A percentile compares a stretch with the other conserved stretches of the same genome.
Evolutionary conservation across 129 eudicot species (phyloP).

Genomic region (Saussurea involucrata): DNA sequence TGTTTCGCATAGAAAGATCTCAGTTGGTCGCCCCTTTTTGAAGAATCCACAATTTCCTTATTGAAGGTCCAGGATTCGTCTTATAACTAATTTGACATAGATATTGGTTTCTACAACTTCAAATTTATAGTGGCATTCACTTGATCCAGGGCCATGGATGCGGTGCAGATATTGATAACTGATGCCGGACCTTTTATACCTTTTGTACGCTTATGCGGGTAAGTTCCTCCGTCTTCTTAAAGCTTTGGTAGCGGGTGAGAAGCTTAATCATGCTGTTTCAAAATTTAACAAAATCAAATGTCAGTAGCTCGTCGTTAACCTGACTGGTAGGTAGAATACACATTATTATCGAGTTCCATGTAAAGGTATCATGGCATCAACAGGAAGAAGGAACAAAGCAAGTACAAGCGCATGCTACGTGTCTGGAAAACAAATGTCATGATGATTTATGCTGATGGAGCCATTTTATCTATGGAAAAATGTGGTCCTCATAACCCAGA

Average conservation of each 20-base stretch:
- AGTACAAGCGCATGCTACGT: not conserved
- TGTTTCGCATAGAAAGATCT: too few relatives aligned
- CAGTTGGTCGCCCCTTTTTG: not conserved
- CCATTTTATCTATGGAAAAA: not conserved
- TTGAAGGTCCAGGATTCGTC: not conserved
- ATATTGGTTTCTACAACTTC: not conserved
- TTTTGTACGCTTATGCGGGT: not conserved
- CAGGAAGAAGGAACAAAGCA: not conserved
- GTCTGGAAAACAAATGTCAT: not conserved
- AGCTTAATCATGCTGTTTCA: constrained; percentile 19
- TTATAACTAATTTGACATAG: not conserved
- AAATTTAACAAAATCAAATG: not conserved
- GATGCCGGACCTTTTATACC: constrained; percentile 16
- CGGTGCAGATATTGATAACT: not conserved
- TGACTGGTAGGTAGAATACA: constrained; percentile 6
- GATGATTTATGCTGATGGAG: not conserved
- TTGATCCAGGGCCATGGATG: not conserved
- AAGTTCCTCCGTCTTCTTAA: not conserved
- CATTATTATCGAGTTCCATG: not conserved
- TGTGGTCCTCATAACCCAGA: not conserved
- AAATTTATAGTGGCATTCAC: not conserved
- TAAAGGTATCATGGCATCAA: not conserved
- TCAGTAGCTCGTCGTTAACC: not conserved
- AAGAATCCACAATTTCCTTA: not conserved
- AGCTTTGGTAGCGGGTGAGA: constrained; percentile 18